phyloP scores from a whole-genome alignment of 31 red algal genomes.

The Odonthalia washingtoniensis region DNA sequence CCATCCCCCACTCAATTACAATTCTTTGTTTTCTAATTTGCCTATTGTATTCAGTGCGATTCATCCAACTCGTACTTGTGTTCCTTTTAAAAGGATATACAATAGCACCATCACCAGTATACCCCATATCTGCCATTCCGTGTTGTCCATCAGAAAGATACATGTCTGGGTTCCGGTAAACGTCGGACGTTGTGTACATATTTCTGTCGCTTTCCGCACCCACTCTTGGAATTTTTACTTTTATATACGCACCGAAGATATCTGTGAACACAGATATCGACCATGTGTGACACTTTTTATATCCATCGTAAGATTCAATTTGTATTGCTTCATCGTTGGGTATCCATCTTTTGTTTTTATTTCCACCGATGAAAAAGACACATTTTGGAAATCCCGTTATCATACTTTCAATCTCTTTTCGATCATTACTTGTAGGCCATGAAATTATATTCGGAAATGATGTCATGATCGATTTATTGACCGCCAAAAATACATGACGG shows the following conservation, averaged over 20 bases:
- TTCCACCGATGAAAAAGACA: no score
- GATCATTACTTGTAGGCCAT: no score
- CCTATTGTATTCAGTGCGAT: no score
- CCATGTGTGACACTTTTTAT: background rate
- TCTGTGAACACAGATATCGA: constrained; percentile 21
- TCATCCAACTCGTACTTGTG: constrained; percentile 37
- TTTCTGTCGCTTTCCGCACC: constrained; percentile 12
- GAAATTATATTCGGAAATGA: no score
- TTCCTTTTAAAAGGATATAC: constrained; percentile 32
- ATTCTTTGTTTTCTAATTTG: no score
- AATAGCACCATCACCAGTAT: background rate
- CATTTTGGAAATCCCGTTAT: no score
- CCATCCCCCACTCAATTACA: no score
- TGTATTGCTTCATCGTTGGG: background rate
- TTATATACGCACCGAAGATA: constrained; percentile 26
- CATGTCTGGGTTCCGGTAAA: background rate
- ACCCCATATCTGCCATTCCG: constrained; percentile 43
- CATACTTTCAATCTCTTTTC: no score
- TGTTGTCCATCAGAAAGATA: constrained; percentile 23
- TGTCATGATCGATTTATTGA: no score
- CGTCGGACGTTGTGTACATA: constrained; percentile 8
- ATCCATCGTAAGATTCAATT: background rate
- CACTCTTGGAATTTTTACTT: background rate
- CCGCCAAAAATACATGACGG: no score
- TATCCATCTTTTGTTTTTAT: constrained; percentile 44